Conservation (phyloP, 2,329 filamentous ascomycete genomes). For the Cercospora beticola region DNA sequence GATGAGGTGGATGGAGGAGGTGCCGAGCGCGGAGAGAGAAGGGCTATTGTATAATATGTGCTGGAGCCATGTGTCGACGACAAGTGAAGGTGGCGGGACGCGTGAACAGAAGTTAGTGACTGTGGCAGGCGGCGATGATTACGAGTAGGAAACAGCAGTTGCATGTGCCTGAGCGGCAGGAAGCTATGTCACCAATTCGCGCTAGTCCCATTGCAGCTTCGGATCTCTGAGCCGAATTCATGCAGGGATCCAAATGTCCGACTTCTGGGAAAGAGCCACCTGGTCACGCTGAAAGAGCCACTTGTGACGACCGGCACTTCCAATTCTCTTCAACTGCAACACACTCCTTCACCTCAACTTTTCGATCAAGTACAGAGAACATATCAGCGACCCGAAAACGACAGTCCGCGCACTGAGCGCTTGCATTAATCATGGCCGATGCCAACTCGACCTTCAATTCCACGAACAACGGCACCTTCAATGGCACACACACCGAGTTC, state of each 20-base stretch:
- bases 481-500: constrained; percentile 29
- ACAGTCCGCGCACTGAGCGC: constrained; percentile 18
- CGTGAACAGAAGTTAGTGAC: neutral
- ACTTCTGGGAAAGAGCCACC: constrained; percentile 7
- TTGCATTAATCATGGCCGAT: constrained; percentile 29
- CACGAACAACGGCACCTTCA: constrained; percentile 28
- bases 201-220: constrained; percentile 2
- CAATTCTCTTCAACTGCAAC: constrained; percentile 1
- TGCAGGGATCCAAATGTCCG: constrained; percentile 9
- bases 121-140: constrained; percentile 14
- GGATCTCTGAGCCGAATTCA: constrained; percentile 8
- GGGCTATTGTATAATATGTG: constrained; percentile 5
- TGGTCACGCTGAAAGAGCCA: constrained; percentile 5
- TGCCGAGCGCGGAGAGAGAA: neutral
- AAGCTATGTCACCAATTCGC: neutral
- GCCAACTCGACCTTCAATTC: constrained; percentile 34
- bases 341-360: constrained; percentile 9
- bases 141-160: neutral
- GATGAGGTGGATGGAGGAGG: constrained; percentile 4
- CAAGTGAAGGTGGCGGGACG: constrained; percentile 4
- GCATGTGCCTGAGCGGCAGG: neutral
- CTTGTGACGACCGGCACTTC: neutral
- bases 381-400: neutral
- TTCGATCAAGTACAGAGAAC: neutral
- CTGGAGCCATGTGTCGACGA: constrained; percentile 1